Evolutionary conservation across 2,329 filamentous ascomycete genomes (phyloP), one percentile per base, ranked within the genome.

Genomic region (Cordyceps cicadae): DNA sequence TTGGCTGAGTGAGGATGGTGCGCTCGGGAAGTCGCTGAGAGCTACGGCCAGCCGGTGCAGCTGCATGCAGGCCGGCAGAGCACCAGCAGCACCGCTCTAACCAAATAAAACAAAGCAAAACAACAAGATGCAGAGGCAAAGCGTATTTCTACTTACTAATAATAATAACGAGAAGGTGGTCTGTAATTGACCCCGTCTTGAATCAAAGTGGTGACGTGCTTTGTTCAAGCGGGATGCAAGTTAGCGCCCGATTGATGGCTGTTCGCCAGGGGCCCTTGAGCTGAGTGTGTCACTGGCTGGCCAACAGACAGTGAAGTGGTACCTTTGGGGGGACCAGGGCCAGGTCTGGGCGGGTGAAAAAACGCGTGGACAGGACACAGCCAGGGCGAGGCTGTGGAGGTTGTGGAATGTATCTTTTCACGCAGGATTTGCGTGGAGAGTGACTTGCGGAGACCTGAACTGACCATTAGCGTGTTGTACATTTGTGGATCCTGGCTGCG

Each of bases 381-480:
- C 37, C 19, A 11, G 21, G 11, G 32, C 29, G 32, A 19, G 34
- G 45, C 46, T 32, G 19, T 17, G n/a, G 29, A 17, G 11, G 5
- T 2, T n/a, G 15, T 7, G 39, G 39, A 7, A 56, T 34, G 60
- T 61, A 61, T 34, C 60, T 61, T 52, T 57, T 41, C 37, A 52
- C 39, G 60, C 60, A 21, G 26, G 9, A 34, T 39, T 53, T 9
- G 60, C 60, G 49, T 5, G 29, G 12, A 12, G 49, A 58, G 53
- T 57, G 48, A 61, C 60, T 39, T 61, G 53, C 37, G 39, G 52
- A 53, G 24, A 21, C 37, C 43, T 26, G 45, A 48, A 17, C 54
- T 58, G 60, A 61, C 60, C 60, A 61, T 57, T 61, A 57, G 60
- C 60, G 54, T 61, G 60, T 61, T 61, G 60, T 61, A 61, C 54